Evolutionary conservation across 1,139 yeast species (phyloP).

Genomic region (Sugiyamaella xylanicola): DNA sequence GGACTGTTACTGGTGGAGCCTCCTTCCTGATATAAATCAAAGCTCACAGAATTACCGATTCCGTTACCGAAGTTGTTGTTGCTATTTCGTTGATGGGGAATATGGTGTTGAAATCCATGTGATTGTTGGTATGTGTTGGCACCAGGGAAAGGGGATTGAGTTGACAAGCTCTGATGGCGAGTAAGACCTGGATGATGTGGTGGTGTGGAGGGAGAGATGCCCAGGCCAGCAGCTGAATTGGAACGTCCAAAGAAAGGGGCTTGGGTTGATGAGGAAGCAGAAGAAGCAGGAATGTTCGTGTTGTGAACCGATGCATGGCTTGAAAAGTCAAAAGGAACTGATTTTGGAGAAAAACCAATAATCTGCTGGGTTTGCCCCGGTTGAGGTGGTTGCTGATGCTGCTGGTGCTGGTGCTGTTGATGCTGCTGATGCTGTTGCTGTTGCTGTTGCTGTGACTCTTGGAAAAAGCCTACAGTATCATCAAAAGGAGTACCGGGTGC

Average conservation of each 20-base stretch:
- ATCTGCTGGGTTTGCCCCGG: constrained; percentile 13
- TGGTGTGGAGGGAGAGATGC: constrained; percentile 27
- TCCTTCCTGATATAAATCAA: constrained; percentile 11
- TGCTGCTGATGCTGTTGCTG: constrained; percentile 19
- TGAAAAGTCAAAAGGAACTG: constrained; percentile 16
- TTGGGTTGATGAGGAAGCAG: constrained; percentile 5
- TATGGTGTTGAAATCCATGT: constrained; percentile 21
- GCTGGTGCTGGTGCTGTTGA: constrained; percentile 16
- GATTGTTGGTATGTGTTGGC: constrained; percentile 15
- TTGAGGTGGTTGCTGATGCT: constrained; percentile 14
- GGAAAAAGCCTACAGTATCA: constrained; percentile 16
- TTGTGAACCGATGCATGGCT: constrained; percentile 1
- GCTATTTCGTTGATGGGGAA: constrained; percentile 9
- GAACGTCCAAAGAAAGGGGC: constrained; percentile 23
- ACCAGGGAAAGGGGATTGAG: constrained; percentile 16
- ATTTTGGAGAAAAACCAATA: constrained; percentile 17
- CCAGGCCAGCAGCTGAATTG: constrained; percentile 25
- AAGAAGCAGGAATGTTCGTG: neutral
- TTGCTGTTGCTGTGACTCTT: neutral
- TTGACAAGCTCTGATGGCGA: constrained; percentile 20
- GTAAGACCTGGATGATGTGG: constrained; percentile 23
- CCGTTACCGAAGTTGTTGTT: constrained; percentile 11
- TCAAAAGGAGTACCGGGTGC: constrained; percentile 20
- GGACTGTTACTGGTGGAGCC: neutral
- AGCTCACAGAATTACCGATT: constrained; percentile 5